Evolutionary conservation across 768 basidiomycete genomes (phyloP).

Genomic region (Scleroderma bovista): DNA sequence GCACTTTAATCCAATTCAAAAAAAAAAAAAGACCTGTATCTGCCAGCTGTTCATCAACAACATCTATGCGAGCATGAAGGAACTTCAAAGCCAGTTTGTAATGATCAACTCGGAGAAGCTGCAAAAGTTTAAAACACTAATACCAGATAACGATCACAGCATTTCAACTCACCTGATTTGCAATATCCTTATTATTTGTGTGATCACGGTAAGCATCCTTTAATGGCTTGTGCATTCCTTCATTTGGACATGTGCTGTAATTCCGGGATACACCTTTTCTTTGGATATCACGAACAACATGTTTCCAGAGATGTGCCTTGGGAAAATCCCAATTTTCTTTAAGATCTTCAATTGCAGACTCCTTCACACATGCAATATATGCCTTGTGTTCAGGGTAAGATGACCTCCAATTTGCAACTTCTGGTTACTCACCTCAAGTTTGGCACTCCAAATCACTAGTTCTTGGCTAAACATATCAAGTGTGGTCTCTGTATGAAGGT

Average conservation of each 20-base stretch:
- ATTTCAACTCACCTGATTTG: constrained; percentile 27
- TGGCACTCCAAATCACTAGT: constrained; percentile 12
- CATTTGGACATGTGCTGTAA: constrained; percentile 27
- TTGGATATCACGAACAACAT: constrained; percentile 28
- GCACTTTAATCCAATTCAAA: no score
- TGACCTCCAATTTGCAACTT: background rate
- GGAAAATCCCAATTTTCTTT: constrained; percentile 32
- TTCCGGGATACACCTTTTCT: constrained; percentile 24
- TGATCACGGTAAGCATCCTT: constrained; percentile 14
- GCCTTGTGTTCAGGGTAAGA: no score
- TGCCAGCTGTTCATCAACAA: no score
- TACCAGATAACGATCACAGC: no score
- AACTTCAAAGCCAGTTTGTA: no score
- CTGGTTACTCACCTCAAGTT: constrained; percentile 19
- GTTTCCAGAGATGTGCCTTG: constrained; percentile 29
- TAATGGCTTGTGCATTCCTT: background rate
- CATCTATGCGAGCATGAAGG: no score
- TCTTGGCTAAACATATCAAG: constrained; percentile 14
- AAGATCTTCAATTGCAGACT: background rate
- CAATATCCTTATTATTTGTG: constrained; percentile 32
- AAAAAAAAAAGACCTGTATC: no score
- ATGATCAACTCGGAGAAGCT: no score
- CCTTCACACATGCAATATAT: no score
- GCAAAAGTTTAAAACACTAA: no score
- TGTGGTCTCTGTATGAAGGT: constrained; percentile 29